These are phyloP conservation scores for Penicillium manginii DNA, from an alignment of 495 filamentous ascomycete genomes.

Conservation along the genomic window DNA sequence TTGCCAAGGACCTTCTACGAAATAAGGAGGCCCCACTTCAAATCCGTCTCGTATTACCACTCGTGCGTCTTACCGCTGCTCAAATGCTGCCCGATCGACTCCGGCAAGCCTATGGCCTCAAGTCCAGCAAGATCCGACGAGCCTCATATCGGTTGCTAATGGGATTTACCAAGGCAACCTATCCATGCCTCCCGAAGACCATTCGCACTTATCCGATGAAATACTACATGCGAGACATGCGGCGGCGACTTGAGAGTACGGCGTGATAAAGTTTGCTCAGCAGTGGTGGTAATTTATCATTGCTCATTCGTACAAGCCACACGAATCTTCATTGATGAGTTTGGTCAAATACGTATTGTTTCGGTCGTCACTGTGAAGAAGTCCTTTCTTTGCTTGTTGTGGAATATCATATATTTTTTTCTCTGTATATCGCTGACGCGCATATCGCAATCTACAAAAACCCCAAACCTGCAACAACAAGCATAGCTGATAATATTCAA, in stretches of 20 bases:
- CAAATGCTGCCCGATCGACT: conserved; percentile 35
- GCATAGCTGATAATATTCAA: no score
- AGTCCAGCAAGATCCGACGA: conserved; percentile 16
- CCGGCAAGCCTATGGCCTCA: conserved; percentile 35
- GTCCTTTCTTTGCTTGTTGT: no score
- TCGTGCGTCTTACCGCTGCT: conserved; percentile 35
- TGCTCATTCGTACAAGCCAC: no score
- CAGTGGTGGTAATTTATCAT: no score
- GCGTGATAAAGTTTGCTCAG: neutral
- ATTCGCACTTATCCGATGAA: conserved; percentile 37
- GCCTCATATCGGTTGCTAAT: conserved; percentile 23
- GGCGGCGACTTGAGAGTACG: conserved; percentile 25
- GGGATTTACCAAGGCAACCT: conserved; percentile 28
- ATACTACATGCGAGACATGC: conserved; percentile 48
- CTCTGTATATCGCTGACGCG: no score
- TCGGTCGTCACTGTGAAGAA: no score
- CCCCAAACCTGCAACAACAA: no score
- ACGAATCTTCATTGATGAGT: no score
- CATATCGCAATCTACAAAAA: no score
- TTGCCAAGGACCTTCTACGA: conserved; percentile 38
- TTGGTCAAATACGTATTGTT: no score
- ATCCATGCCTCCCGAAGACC: conserved; percentile 32
- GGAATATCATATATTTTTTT: no score
- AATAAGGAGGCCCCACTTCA: conserved; percentile 26
- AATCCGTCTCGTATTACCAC: conserved; percentile 29